Conservation (phyloP, 2,329 filamentous ascomycete genomes). For the Pseudophaeomoniella oleicola region DNA sequence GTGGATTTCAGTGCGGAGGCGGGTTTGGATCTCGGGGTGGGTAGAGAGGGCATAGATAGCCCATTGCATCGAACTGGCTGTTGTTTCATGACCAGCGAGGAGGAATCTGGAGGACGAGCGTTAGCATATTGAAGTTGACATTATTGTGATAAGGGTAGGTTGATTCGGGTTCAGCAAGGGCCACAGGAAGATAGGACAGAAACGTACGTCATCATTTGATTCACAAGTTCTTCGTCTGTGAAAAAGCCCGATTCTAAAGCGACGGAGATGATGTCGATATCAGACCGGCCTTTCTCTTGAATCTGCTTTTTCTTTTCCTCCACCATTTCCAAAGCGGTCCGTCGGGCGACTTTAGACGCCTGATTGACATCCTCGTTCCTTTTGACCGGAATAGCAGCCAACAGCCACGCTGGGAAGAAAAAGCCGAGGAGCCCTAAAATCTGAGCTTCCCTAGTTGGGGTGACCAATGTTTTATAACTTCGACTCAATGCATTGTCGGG, state of each 20-base stretch:
- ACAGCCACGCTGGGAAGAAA: conserved; percentile 49
- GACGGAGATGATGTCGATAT: conserved; percentile 65
- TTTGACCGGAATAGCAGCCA: conserved; percentile 51
- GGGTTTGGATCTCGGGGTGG: conserved; percentile 13
- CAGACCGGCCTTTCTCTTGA: conserved; percentile 31
- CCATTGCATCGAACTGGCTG: conserved; percentile 15
- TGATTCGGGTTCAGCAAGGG: no score
- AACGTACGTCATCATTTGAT: conserved; percentile 66
- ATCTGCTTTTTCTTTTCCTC: conserved; percentile 50
- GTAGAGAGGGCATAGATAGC: conserved; percentile 14
- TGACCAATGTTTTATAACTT: conserved; percentile 43
- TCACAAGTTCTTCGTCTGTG: conserved; percentile 63
- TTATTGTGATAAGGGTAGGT: background rate
- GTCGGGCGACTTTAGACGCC: conserved; percentile 46
- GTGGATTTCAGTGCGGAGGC: conserved; percentile 14
- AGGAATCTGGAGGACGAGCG: conserved; percentile 39
- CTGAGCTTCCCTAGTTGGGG: conserved; percentile 35
- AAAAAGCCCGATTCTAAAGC: conserved; percentile 65
- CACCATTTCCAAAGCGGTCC: conserved; percentile 55
- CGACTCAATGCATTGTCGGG: conserved; percentile 43
- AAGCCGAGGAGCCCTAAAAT: conserved; percentile 43
- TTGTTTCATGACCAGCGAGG: conserved; percentile 41
- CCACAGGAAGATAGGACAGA: no score
- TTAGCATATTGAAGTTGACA: background rate
- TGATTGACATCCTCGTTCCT: conserved; percentile 51